A percentile compares a stretch with the other conserved stretches of the same genome.
These are phyloP conservation scores for Penicillium canescens DNA, from an alignment of 495 filamentous ascomycete genomes.

Conservation along the genomic window DNA sequence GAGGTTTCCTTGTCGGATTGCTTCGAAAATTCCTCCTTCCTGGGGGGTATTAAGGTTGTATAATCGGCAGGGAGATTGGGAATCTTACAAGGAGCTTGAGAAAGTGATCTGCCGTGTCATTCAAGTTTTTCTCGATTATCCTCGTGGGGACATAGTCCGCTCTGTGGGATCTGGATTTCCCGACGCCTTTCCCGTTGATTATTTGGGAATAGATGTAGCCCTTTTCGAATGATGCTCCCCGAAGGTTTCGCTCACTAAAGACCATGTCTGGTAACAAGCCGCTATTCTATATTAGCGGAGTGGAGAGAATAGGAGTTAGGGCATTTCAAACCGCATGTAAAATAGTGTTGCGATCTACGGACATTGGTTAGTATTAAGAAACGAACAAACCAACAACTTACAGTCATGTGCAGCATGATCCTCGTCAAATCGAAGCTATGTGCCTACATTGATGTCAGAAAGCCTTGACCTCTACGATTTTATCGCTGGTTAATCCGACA, in stretches of 20 bases:
- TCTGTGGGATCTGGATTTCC: no score
- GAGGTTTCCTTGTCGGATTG: neutral
- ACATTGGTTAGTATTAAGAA: neutral
- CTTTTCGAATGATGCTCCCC: no score
- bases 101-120: neutral
- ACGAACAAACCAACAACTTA: conserved; percentile 10
- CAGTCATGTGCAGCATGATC: conserved; percentile 44
- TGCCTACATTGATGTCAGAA: conserved; percentile 5
- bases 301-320: no score
- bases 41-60: neutral
- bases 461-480: conserved; percentile 17
- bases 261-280: conserved; percentile 32
- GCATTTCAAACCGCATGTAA: conserved; percentile 27
- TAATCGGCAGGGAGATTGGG: neutral
- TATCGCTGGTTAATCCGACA: neutral
- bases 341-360: conserved; percentile 30
- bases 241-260: conserved; percentile 33
- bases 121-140: conserved; percentile 6
- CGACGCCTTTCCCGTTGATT: no score
- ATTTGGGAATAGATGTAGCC: no score
- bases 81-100: conserved; percentile 5
- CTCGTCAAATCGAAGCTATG: conserved; percentile 53
- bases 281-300: conserved; percentile 7
- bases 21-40: conserved; percentile 6
- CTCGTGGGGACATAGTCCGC: neutral